A percentile compares a stretch with the other conserved stretches of the same genome.
Evolutionary conservation across 2,329 filamentous ascomycete genomes (phyloP).

Genomic region (Botrytis porri): DNA sequence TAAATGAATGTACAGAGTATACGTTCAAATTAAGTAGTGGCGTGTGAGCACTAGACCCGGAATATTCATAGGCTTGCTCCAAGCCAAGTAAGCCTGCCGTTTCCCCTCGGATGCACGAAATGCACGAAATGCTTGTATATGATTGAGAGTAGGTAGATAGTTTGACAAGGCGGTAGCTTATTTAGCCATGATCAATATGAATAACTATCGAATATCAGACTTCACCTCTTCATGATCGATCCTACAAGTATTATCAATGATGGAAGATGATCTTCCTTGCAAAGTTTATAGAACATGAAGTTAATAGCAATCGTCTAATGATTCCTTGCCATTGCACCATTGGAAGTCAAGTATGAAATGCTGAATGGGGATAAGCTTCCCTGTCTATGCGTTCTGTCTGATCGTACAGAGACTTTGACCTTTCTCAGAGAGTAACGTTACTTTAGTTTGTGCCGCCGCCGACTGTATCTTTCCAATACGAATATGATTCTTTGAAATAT

Average conservation of each 20-base stretch:
- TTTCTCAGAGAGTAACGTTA: neutral
- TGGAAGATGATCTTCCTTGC: neutral
- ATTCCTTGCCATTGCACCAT: neutral
- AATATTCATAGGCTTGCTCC: neutral
- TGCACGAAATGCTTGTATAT: neutral
- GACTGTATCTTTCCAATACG: neutral
- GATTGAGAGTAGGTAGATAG: neutral
- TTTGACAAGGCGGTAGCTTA: neutral
- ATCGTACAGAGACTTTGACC: neutral
- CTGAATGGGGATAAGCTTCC: no score
- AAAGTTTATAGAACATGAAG: neutral
- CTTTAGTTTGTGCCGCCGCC: neutral
- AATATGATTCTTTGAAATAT: neutral
- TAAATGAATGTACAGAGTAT: no score
- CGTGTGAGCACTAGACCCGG: neutral
- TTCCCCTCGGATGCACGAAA: neutral
- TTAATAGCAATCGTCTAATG: neutral
- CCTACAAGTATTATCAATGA: neutral
- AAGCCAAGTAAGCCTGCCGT: neutral
- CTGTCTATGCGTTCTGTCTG: neutral
- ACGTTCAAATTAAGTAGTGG: neutral
- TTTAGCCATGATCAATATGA: neutral
- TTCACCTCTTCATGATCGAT: neutral
- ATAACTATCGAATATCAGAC: neutral
- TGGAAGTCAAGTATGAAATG: neutral